phyloP scores from a whole-genome alignment of 441 rosid genomes.

The Sinapis alba region DNA sequence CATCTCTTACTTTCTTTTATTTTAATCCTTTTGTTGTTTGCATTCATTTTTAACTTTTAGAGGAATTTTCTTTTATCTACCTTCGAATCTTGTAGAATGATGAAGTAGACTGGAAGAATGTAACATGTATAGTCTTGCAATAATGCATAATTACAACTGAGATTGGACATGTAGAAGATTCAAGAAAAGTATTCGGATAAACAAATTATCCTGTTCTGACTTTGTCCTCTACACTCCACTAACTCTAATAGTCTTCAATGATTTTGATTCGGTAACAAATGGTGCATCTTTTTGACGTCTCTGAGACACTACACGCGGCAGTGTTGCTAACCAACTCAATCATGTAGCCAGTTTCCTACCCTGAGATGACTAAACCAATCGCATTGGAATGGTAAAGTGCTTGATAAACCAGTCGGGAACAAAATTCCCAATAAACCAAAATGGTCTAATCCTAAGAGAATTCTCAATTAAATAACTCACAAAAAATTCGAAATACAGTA shows the following conservation, averaged over 20 bases:
- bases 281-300: slow-evolving; percentile 16
- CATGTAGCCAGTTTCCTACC: background rate
- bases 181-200: background rate
- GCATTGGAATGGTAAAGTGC: background rate
- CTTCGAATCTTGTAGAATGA: slow-evolving; percentile 1
- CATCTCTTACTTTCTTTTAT: background rate
- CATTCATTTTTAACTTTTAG: slow-evolving; percentile 5
- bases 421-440: background rate
- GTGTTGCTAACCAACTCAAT: background rate
- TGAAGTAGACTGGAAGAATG: background rate
- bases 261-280: background rate
- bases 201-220: background rate
- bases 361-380: background rate
- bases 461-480: background rate
- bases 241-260: background rate
- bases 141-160: background rate
- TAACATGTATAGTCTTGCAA: background rate
- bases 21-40: slow-evolving; percentile 18
- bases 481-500: too few species aligned
- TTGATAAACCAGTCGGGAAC: background rate
- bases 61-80: slow-evolving; percentile 2
- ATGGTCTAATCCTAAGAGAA: background rate
- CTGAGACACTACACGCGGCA: slow-evolving; percentile 13
- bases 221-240: slow-evolving; percentile 1
- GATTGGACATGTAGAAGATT: background rate